Base-by-base conservation (phyloP, 73 alveolate genomes). In the Effrenium voratum region DNA sequence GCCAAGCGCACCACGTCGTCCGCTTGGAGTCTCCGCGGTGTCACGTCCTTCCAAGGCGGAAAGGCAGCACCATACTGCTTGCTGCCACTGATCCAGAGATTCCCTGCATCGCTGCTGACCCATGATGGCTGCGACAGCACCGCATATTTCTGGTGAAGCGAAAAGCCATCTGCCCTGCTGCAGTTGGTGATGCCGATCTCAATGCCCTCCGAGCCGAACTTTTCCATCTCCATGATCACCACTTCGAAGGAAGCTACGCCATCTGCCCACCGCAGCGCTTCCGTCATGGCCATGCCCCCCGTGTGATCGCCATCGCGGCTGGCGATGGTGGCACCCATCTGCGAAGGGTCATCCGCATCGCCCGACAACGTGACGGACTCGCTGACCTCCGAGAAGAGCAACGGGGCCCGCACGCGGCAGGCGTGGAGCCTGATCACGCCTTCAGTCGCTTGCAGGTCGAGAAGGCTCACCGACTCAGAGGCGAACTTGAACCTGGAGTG, bases 241-340 rank as follows among this genome's bases (percentile, higher is more conserved):
- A 85, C 94, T 40, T 40, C 82, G 24, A 85, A 85, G 22, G 82
- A 52, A 32, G 81, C 94, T 60, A 59, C 80, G 1, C 94, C 94
- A 36, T 59, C 75, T 22, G 50, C n/a, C 46, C 80, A 85, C 0
- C 81, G 94, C 2, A 85, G 34, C 24, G 81, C 59, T 15, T 59
- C 60, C 36, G 94, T 85, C 34, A 55, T 59, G 47, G 81, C 94
- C 94, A 85, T 85, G 80, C 94, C 94, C 6, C 93, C 93, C n/a
- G 49, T 19, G 8, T 41, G n/a, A 32, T 59, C 43, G 26, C 32
- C 52, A 50, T 22, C 38, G 55, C 93, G 90, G 8, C 46, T 79
- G 70, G 90, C 90, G 10, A 79, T 44, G 32, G 85, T 41, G 85
- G 55, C 52, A 16, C 52, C 55, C 8, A 19, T 55, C 2, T 8